Conservation (phyloP, 2,329 filamentous ascomycete genomes). For the Exophiala aquamarina region DNA sequence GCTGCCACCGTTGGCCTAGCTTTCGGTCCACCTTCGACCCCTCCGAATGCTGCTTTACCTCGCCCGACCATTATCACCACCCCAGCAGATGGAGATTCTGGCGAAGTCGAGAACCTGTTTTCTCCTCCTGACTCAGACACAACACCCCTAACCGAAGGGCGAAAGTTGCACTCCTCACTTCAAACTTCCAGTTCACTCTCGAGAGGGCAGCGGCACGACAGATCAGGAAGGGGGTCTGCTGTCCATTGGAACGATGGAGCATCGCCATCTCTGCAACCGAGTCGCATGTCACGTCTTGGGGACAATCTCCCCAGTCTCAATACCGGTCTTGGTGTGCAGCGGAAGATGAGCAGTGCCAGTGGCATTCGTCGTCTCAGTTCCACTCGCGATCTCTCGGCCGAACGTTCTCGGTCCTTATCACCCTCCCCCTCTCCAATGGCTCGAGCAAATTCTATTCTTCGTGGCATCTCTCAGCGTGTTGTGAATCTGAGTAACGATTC, state of each 20-base stretch:
- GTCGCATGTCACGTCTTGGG: constrained; percentile 52
- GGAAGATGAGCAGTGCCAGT: constrained; percentile 57
- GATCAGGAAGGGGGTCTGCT: constrained; percentile 52
- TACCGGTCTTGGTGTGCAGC: constrained; percentile 52
- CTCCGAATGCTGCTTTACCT: constrained; percentile 23
- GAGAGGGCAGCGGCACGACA: constrained; percentile 47
- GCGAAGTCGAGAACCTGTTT: constrained; percentile 33
- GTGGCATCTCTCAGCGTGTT: constrained; percentile 92
- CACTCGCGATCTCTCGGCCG: constrained; percentile 41
- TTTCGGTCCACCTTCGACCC: constrained; percentile 34
- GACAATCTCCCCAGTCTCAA: constrained; percentile 64
- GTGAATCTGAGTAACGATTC: constrained; percentile 96
- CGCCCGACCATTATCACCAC: constrained; percentile 29
- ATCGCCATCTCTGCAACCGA: constrained; percentile 23
- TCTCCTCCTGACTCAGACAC: constrained; percentile 56
- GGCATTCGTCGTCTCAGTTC: constrained; percentile 46
- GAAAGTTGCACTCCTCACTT: constrained; percentile 51
- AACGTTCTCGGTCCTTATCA: constrained; percentile 58
- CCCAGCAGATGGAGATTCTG: constrained; percentile 25
- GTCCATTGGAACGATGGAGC: constrained; percentile 50
- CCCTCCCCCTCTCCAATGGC: constrained; percentile 65
- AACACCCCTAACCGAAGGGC: constrained; percentile 58
- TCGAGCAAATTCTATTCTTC: constrained; percentile 72
- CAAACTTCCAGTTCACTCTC: constrained; percentile 52
- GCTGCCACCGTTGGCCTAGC: constrained; percentile 45